Evolutionary conservation across 2,329 filamentous ascomycete genomes (phyloP), one percentile per base, ranked within the genome.

Genomic region (Rosellinia necatrix): DNA sequence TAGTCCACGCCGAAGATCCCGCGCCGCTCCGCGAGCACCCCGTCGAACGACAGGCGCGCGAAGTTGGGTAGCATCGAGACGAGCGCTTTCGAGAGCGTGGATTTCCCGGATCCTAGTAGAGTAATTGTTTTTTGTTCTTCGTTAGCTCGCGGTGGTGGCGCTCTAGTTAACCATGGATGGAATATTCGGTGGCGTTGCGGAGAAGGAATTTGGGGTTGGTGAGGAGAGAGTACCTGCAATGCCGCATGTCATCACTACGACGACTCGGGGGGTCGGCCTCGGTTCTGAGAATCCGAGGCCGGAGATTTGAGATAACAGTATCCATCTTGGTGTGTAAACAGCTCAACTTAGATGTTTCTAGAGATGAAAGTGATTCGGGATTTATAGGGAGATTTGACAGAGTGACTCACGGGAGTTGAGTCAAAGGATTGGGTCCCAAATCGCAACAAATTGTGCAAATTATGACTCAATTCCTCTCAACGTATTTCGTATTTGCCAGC

Each of bases 321-420:
- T 59, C 51, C 59, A 66, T 68, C 71, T n/a, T n/a, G n/a, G n/a
- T n/a, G 57, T 91, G 8, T 30, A 46, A 10, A 12, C 10, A 13
- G 29, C 6, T 8, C 22, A 8, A 9, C 19, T 6, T 25, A 30
- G 6, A 10, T 24, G 8, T 3, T 4, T 42, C 6, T 24, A 43
- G 17, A 1, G 27, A 19, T 2, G 17, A 4, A 19, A 2, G 1
- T 37, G 29, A 10, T 13, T 37, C 15, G 7, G 15, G 13, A 37
- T 32, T 34, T 44, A 19, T 25, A n/a, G n/a, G 24, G 10, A 32
- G 6, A 27, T n/a, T 43, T 8, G 12, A 35, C 7, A 48, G 35
- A 24, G 47, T 52, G 53, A 56, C 34, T 52, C 53, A 55, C 19
- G 24, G 6, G 9, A 24, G 21, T 17, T 55, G 38, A 46, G 46